Conservation (phyloP, 2,329 filamentous ascomycete genomes). For the Cladobotryum protrusum region DNA sequence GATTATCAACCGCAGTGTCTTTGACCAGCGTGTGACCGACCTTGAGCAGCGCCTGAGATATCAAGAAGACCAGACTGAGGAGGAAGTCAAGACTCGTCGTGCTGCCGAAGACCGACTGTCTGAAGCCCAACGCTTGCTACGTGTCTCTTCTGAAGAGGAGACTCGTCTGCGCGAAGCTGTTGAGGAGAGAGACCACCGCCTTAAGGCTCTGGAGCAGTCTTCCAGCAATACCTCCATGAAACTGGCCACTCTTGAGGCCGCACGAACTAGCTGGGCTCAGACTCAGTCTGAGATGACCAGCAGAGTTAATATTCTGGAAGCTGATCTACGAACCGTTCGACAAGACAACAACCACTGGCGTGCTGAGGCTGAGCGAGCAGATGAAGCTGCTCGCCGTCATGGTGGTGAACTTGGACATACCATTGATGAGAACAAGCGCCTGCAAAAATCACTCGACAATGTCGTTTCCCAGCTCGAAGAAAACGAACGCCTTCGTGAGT, state of each 20-base stretch:
- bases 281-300: slow-evolving; percentile 50
- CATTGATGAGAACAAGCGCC: slow-evolving; percentile 60
- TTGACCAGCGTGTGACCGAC: slow-evolving; percentile 57
- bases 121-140: slow-evolving; percentile 64
- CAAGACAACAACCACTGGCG: slow-evolving; percentile 57
- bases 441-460: slow-evolving; percentile 67
- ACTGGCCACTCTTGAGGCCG: slow-evolving; percentile 60
- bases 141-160: slow-evolving; percentile 66
- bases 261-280: slow-evolving; percentile 53
- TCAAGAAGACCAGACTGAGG: slow-evolving; percentile 57
- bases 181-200: slow-evolving; percentile 63
- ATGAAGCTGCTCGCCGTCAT: slow-evolving; percentile 44
- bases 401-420: slow-evolving; percentile 43
- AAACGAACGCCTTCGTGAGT: slow-evolving; percentile 76
- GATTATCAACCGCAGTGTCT: slow-evolving; percentile 53
- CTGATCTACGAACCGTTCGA: slow-evolving; percentile 48
- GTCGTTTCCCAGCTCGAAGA: slow-evolving; percentile 77
- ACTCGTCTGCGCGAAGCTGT: slow-evolving; percentile 59
- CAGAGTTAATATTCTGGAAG: slow-evolving; percentile 47
- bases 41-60: slow-evolving; percentile 62
- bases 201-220: slow-evolving; percentile 53
- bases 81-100: slow-evolving; percentile 57
- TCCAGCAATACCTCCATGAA: slow-evolving; percentile 53
- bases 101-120: slow-evolving; percentile 66
- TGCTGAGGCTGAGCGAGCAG: slow-evolving; percentile 53